Evolutionary conservation across 1,284 basidiomycete species (phyloP).

Genomic region (Apiotrichum mycotoxinovorans): DNA sequence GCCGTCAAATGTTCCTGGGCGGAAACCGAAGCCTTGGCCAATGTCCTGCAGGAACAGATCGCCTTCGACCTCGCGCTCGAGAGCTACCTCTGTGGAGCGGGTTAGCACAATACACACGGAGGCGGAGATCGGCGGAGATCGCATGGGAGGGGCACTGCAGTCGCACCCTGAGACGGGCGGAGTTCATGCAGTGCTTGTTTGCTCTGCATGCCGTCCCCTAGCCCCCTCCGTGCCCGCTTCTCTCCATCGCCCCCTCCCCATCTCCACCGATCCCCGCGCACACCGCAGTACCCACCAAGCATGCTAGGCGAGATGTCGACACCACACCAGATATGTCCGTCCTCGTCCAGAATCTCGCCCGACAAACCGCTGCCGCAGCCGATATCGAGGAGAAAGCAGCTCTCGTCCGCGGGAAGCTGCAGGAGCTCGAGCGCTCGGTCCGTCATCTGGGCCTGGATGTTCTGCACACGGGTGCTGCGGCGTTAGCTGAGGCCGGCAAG

Average conservation of each 20-base stretch:
- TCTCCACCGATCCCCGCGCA: neutral
- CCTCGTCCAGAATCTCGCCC: conserved; percentile 88
- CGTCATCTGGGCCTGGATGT: conserved; percentile 97
- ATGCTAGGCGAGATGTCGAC: conserved; percentile 96
- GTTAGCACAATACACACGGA: neutral
- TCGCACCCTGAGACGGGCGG: no score
- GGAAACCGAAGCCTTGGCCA: conserved; percentile 88
- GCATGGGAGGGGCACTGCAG: no score
- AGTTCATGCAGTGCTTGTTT: no score
- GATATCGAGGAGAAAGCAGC: conserved; percentile 87
- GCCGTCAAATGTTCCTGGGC: conserved; percentile 95
- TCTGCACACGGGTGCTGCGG: conserved; percentile 72
- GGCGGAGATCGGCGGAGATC: neutral
- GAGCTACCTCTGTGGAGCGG: conserved; percentile 83
- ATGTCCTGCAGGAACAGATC: conserved; percentile 91
- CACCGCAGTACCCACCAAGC: conserved; percentile 65
- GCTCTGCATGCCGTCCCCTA: no score
- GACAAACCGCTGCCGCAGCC: conserved; percentile 98
- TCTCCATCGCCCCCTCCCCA: neutral
- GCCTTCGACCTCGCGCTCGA: conserved; percentile 88
- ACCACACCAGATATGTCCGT: conserved; percentile 91
- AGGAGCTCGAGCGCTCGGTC: conserved; percentile 90
- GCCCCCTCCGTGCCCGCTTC: no score
- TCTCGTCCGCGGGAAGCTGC: conserved; percentile 68
- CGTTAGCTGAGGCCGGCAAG: neutral